Evolutionary conservation across 169 alveolate species (phyloP), one percentile per base, ranked within the genome.

Genomic region (Cryptosporidium sp.): DNA sequence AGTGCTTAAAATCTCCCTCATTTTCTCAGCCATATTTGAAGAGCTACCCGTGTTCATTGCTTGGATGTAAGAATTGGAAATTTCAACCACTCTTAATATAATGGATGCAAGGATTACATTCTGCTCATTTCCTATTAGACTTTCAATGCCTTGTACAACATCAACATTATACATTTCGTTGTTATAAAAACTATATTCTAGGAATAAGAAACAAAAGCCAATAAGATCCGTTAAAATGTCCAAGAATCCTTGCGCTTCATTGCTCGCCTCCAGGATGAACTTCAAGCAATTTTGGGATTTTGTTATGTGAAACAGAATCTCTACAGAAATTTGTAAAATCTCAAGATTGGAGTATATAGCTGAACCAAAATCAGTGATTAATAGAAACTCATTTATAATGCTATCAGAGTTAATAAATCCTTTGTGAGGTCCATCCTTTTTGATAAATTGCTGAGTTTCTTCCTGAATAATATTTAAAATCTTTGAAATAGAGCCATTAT

Each of bases 261-360:
- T 45, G 37, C 70, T 45, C 12, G 89, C 21, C 23, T 80, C 89
- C 8, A 80, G 14, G 2, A 80, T 61, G 26, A 59, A 80, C 37
- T 80, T 80, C 16, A 80, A 62, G 62, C 89, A 80, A 80, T 65
- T 80, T 26, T n/a, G 21, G 16, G 73, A 62, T 62, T 80, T 16
- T 35, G 67, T 16, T n/a, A 80, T 31, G n/a, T 80, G 89, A 80
- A 59, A 80, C 12, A 80, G 10, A 18, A 59, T 62, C 62, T 80
- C 89, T 29, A 80, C 18, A 33, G 69, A 73, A 1, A 73, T 45
- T 59, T 73, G 71, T 9, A 73, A 9, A 18, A 73, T 73, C 39
- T 31, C 26, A 35, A 73, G 62, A 31, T 58, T 73, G 3, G 86
- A 73, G 37, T 58, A 14, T 1, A 35, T 26, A 10, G 43, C 18